These are phyloP conservation scores for Linum lewisii DNA, from an alignment of 345 rosid species.

Conservation along the genomic window DNA sequence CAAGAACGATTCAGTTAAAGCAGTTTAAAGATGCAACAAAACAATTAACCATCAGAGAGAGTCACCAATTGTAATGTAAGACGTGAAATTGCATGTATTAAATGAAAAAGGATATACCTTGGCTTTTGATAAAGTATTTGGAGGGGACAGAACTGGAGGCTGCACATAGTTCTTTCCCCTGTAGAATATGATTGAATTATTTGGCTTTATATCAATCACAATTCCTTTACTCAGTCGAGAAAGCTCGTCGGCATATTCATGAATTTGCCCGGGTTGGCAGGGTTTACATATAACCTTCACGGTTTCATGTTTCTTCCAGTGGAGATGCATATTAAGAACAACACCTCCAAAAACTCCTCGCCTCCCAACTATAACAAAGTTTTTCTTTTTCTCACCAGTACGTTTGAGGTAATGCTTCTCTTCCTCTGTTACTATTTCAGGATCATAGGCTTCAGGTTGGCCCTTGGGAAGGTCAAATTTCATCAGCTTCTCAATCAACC, in stretches of 20 bases:
- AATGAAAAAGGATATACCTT: constrained; percentile 29
- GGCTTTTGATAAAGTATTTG: constrained; percentile 66
- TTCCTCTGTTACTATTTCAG: constrained; percentile 81
- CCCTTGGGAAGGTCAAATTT: constrained; percentile 54
- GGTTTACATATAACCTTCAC: constrained; percentile 86
- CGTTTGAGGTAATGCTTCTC: constrained; percentile 87
- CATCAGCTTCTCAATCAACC: constrained; percentile 85
- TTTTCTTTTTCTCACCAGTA: constrained; percentile 81
- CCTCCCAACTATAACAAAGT: constrained; percentile 76
- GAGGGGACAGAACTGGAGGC: constrained; percentile 66
- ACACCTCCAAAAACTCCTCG: constrained; percentile 97
- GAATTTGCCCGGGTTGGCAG: constrained; percentile 71
- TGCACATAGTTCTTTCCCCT: constrained; percentile 88
- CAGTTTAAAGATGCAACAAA: neutral
- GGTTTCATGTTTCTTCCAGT: constrained; percentile 95
- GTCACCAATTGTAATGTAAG: neutral
- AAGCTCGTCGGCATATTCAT: constrained; percentile 78
- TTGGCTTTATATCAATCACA: constrained; percentile 67
- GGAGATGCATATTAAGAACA: constrained; percentile 91
- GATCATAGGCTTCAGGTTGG: constrained; percentile 56
- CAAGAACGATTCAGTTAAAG: neutral
- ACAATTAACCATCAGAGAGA: neutral
- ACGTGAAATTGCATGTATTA: neutral
- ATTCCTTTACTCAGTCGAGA: constrained; percentile 75
- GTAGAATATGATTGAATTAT: constrained; percentile 58